Percentiles rank a stretch among this genome's conserved stretches.
phyloP scores from a whole-genome alignment of 1,284 basidiomycete species.

The Ustilago nuda region DNA sequence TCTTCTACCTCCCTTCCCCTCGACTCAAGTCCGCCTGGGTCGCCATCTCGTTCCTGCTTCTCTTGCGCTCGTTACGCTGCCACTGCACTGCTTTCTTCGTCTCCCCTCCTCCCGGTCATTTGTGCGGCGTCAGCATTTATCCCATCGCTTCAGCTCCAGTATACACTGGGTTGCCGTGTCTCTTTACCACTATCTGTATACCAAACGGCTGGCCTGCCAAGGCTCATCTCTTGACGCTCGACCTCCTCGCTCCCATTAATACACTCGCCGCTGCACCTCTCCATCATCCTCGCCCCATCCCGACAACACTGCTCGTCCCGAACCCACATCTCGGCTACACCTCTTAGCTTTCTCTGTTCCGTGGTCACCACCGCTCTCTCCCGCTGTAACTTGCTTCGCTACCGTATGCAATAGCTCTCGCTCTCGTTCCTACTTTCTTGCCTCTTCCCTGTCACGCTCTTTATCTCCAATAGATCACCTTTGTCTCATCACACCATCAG shows the following conservation, averaged over 20 bases:
- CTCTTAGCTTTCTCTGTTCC: neutral
- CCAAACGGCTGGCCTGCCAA: conserved; percentile 1
- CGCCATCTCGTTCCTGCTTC: no score
- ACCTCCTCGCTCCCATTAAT: neutral
- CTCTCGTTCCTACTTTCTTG: neutral
- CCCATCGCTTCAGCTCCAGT: neutral
- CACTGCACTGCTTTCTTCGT: no score
- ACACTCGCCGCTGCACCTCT: neutral
- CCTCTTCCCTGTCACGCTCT: neutral
- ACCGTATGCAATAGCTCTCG: neutral
- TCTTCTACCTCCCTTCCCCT: neutral
- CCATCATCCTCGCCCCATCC: neutral
- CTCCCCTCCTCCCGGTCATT: neutral
- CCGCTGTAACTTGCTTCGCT: neutral
- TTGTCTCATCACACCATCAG: no score
- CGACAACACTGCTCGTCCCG: neutral
- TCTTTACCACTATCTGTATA: neutral
- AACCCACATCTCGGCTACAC: neutral
- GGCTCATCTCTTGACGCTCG: neutral
- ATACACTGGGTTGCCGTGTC: neutral
- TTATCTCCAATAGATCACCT: neutral
- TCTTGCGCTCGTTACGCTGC: no score
- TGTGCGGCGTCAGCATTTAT: neutral
- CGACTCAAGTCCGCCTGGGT: no score
- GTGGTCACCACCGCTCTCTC: neutral